Percentiles rank a stretch among this genome's conserved stretches.
Conservation (phyloP, 108 stramenopile genomes). For the Poteriospumella lacustris region DNA sequence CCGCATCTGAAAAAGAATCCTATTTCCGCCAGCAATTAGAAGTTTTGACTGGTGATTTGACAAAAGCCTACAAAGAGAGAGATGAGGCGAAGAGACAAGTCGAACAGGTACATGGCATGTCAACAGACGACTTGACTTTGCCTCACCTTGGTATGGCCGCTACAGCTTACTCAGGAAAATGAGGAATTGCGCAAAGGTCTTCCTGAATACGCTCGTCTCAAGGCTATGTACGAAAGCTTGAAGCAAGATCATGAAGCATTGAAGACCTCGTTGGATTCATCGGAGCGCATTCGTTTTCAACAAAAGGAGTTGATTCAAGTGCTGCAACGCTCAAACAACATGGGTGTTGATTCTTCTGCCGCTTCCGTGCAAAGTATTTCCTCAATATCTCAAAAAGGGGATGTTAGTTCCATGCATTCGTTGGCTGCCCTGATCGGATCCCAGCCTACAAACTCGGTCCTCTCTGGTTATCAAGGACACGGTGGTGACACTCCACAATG, state of each 20-base stretch:
- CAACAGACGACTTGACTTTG: background rate
- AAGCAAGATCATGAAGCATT: background rate
- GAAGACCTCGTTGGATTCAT: slow-evolving; percentile 1
- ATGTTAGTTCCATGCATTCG: too few species aligned
- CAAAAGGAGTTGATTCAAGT: slow-evolving; percentile 10
- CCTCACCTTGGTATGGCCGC: background rate
- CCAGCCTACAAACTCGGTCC: too few species aligned
- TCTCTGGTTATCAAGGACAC: too few species aligned
- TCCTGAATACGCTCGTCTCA: background rate
- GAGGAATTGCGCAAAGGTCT: background rate
- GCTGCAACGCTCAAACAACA: background rate
- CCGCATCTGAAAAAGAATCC: too few species aligned
- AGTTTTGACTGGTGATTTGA: too few species aligned
- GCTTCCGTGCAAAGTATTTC: background rate
- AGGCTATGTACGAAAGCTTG: background rate
- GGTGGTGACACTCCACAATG: too few species aligned
- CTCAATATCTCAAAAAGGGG: background rate
- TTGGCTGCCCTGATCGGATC: too few species aligned
- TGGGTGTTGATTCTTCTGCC: background rate
- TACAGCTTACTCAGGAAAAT: background rate
- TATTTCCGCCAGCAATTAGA: too few species aligned
- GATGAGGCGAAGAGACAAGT: background rate
- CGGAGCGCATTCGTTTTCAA: background rate
- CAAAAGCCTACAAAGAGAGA: background rate
- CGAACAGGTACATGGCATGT: background rate